Conservation (phyloP, 805 yeast genomes). For the Hanseniaspora taiwanica region DNA sequence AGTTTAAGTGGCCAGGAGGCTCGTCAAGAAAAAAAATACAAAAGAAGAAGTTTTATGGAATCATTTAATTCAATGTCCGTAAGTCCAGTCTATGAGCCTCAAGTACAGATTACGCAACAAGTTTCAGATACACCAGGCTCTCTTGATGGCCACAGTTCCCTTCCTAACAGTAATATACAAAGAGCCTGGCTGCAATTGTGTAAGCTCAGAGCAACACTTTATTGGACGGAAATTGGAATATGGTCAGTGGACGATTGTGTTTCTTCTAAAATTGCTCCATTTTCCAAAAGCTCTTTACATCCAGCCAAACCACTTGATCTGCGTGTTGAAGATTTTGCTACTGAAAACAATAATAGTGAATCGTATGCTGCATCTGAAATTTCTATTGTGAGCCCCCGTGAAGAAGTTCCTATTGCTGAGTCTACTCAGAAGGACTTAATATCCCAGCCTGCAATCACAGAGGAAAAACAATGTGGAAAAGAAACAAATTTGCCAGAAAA, state of each 20-base stretch:
- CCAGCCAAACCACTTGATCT: too few relatives aligned
- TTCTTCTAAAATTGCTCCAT: slow-evolving; percentile 17
- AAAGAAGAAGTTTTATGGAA: slow-evolving; percentile 18
- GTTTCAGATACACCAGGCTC: slow-evolving; percentile 7
- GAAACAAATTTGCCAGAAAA: too few relatives aligned
- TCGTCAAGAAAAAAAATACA: slow-evolving; percentile 9
- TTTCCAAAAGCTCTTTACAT: too few relatives aligned
- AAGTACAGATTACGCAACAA: slow-evolving; percentile 6
- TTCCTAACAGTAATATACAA: slow-evolving; percentile 25
- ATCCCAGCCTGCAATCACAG: too few relatives aligned
- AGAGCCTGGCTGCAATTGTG: slow-evolving; percentile 54
- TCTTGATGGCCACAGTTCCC: slow-evolving; percentile 7
- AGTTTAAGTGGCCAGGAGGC: not conserved
- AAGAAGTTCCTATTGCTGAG: too few relatives aligned
- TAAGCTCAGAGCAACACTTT: slow-evolving; percentile 56
- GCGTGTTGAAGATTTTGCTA: too few relatives aligned
- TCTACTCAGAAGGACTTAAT: too few relatives aligned
- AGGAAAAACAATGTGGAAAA: too few relatives aligned
- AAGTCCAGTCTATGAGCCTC: slow-evolving; percentile 10
- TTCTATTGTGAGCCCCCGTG: too few relatives aligned
- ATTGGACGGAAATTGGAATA: slow-evolving; percentile 74
- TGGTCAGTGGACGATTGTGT: slow-evolving; percentile 41
- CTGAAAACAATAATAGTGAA: too few relatives aligned
- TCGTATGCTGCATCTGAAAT: too few relatives aligned
- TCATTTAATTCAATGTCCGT: slow-evolving; percentile 9